Percentiles rank a stretch among this genome's conserved stretches.
phyloP scores from a whole-genome alignment of 345 rosid genomes.

The Reutealis trisperma region DNA sequence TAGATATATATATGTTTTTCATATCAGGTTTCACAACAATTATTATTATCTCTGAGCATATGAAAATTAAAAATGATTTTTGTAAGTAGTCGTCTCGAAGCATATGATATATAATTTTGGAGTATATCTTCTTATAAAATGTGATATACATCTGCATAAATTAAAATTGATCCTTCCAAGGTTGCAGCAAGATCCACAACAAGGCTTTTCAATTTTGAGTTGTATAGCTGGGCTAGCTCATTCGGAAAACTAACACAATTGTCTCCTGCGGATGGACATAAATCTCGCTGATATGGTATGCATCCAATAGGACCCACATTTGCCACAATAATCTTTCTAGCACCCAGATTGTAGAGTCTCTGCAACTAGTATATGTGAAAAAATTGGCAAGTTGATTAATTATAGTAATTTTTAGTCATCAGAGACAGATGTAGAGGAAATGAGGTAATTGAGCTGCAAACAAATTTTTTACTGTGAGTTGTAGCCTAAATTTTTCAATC shows the following conservation, averaged over 20 bases:
- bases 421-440: neutral
- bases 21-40: no score
- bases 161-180: conserved; percentile 47
- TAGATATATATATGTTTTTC: no score
- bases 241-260: conserved; percentile 53
- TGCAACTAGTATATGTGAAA: conserved; percentile 20
- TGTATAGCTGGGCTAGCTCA: conserved; percentile 62
- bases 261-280: conserved; percentile 43
- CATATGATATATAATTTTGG: conserved; percentile 49
- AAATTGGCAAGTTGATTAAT: neutral
- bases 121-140: conserved; percentile 62
- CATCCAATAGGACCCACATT: conserved; percentile 88
- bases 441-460: neutral
- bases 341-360: conserved; percentile 67
- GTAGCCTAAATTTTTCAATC: conserved; percentile 56
- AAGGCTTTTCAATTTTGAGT: conserved; percentile 45
- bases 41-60: neutral
- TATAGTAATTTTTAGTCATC: neutral
- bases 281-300: conserved; percentile 67
- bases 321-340: conserved; percentile 58
- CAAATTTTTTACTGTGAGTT: conserved; percentile 49
- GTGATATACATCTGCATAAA: conserved; percentile 55
- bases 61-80: no score
- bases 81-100: conserved; percentile 21
- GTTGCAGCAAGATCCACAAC: conserved; percentile 40